Evolutionary conservation across 345 rosid genomes (phyloP).

Genomic region (Lepidium sativum): DNA sequence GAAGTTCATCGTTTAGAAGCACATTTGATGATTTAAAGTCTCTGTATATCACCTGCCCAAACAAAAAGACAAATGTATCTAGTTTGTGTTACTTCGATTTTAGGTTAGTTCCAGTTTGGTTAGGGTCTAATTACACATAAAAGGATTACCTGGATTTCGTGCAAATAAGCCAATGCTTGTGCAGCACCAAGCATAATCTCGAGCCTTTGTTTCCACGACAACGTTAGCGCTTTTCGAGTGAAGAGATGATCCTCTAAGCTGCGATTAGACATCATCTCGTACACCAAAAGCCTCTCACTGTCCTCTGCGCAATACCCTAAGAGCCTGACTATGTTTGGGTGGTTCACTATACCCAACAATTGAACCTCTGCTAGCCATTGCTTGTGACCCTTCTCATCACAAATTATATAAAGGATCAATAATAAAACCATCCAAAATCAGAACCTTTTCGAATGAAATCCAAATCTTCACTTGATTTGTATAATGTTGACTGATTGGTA

Average conservation of each 20-base stretch:
- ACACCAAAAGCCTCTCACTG: conserved; percentile 62
- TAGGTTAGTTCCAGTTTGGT: background rate
- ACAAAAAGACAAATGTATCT: background rate
- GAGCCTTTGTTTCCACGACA: conserved; percentile 73
- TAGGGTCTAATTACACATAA: background rate
- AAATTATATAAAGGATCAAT: background rate
- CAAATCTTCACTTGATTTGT: background rate
- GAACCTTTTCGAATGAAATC: background rate
- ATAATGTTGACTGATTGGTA: background rate
- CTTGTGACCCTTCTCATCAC: conserved; percentile 61
- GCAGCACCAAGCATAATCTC: conserved; percentile 89
- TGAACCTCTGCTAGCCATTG: conserved; percentile 91
- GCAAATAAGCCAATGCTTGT: conserved; percentile 77
- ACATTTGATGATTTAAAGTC: conserved; percentile 90
- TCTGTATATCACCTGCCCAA: conserved; percentile 69
- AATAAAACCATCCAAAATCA: background rate
- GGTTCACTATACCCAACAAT: conserved; percentile 70
- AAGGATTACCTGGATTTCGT: conserved; percentile 25
- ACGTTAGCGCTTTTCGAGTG: conserved; percentile 14
- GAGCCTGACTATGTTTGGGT: conserved; percentile 83
- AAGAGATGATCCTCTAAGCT: conserved; percentile 90
- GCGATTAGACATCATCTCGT: conserved; percentile 70
- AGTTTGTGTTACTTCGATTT: background rate
- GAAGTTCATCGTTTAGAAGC: conserved; percentile 55
- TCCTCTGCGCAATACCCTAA: conserved; percentile 68